Conservation (phyloP, 2,329 filamentous ascomycete species). For the Drechslerella dactyloides region DNA sequence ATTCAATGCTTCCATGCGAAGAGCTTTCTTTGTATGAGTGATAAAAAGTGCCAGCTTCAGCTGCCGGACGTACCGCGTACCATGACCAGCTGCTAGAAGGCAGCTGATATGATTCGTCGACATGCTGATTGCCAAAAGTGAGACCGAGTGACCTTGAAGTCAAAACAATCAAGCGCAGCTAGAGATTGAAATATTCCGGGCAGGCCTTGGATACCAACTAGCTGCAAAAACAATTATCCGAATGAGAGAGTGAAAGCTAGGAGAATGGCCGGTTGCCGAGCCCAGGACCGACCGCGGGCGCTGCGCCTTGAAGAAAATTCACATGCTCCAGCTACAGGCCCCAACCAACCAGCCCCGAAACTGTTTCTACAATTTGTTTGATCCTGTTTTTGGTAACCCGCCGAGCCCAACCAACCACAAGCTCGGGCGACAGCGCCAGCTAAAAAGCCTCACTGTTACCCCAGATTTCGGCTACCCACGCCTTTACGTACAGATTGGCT, state of each 20-base stretch:
- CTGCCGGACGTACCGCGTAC: constrained; percentile 17
- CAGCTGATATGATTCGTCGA: constrained; percentile 3
- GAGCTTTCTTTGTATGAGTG: constrained; percentile 24
- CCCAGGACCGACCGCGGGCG: constrained; percentile 26
- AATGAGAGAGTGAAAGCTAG: constrained; percentile 34
- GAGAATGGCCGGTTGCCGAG: constrained; percentile 43
- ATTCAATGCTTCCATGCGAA: background rate
- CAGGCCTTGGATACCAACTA: constrained; percentile 17
- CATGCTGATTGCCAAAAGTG: background rate
- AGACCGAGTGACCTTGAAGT: constrained; percentile 37
- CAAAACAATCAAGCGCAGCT: too few relatives aligned
- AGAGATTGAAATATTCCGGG: too few relatives aligned
- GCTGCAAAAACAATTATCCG: constrained; percentile 50
- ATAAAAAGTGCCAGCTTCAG: constrained; percentile 35
- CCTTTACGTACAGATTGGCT: constrained; percentile 30
- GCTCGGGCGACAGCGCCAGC: constrained; percentile 10
- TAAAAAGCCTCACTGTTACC: constrained; percentile 50
- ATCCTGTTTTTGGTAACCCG: constrained; percentile 32
- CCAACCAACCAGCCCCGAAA: constrained; percentile 15
- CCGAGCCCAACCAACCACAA: constrained; percentile 42
- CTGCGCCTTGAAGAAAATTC: constrained; percentile 28
- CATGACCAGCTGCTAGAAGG: constrained; percentile 38
- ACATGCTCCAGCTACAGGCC: too few relatives aligned
- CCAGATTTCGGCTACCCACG: constrained; percentile 51
- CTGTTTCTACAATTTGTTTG: too few relatives aligned